Evolutionary conservation across 495 filamentous ascomycete genomes (phyloP), one percentile per base, ranked within the genome.

Genomic region (Penicillium macrosclerotiorum): DNA sequence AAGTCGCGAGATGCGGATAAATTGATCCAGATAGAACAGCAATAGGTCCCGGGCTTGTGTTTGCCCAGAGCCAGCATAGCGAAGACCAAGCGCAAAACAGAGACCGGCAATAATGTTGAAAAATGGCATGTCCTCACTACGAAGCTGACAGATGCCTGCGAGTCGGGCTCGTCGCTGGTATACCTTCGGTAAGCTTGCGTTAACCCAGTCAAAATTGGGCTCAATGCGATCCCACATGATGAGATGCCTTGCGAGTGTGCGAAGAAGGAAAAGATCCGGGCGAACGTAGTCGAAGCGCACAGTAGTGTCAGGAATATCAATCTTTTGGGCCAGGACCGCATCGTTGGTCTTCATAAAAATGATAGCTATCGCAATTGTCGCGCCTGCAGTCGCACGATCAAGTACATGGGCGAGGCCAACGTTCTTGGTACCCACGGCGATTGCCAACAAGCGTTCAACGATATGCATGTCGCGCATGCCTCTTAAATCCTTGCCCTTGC

Each of bases 261-360:
- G 83, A 11, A 99, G 72, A 3, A 99, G 78, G 58, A 96, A 85
- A 19, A 95, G 82, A 65, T 99, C 93, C 1, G 93, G 92, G 11
- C 93, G 82, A 17, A 96, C 83, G 61, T 97, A 95, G 59, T 96
- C 94, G 60, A 95, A 96, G 39, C 96, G 88, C 43, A 91, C 76
- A 12, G 84, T 70, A 0, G 91, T 89, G 54, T 96, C 87, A 4
- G 94, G 93, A 1, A 96, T 82, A 60, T 96, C 89, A 27, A 99
- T 85, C 69, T 95, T 97, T 42, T 83, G 80, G 3, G 93, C 94
- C 35, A 99, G 73, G n/a, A 82, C 80, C 42, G 84, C 78, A 57
- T 99, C 87, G 43, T 92, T 86, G 0, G 94, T 89, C 62, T 96
- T 97, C 90, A 99, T 94, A 64, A 90, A 99, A 34, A 97, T 92